phyloP scores from a whole-genome alignment of 2,329 filamentous ascomycete genomes.

The Diaporthe vaccinii region DNA sequence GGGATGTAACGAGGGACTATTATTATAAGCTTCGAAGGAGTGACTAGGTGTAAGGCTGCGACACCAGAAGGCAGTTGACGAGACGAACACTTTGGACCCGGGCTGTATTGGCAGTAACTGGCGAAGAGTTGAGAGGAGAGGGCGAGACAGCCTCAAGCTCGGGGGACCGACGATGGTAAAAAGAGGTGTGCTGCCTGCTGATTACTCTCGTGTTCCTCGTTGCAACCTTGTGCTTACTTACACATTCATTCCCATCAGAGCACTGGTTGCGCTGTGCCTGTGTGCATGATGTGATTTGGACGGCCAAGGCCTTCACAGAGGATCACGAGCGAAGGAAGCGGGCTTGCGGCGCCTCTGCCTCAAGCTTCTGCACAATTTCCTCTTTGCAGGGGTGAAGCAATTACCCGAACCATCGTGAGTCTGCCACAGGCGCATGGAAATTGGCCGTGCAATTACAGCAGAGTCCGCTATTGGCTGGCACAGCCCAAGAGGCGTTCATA shows the following conservation, averaged over 20 bases:
- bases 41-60: slow-evolving; percentile 38
- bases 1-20: slow-evolving; percentile 36
- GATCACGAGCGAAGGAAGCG: slow-evolving; percentile 32
- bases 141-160: neutral
- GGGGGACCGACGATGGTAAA: slow-evolving; percentile 15
- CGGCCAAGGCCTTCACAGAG: slow-evolving; percentile 16
- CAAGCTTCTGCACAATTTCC: slow-evolving; percentile 30
- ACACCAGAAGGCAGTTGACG: slow-evolving; percentile 34
- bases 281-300: slow-evolving; percentile 31
- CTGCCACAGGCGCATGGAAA: slow-evolving; percentile 22
- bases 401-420: slow-evolving; percentile 22
- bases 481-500: neutral
- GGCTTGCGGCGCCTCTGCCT: slow-evolving; percentile 15
- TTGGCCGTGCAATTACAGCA: neutral
- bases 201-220: slow-evolving; percentile 14
- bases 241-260: slow-evolving; percentile 9
- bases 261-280: neutral
- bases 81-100: slow-evolving; percentile 21
- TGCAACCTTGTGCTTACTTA: slow-evolving; percentile 25
- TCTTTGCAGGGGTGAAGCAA: slow-evolving; percentile 13
- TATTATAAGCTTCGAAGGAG: slow-evolving; percentile 30
- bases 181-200: slow-evolving; percentile 36
- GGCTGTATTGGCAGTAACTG: slow-evolving; percentile 12
- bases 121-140: slow-evolving; percentile 16
- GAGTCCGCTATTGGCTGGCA: slow-evolving; percentile 7